Evolutionary conservation across 129 eudicot genomes (phyloP).

Genomic region (Erigeron canadensis): DNA sequence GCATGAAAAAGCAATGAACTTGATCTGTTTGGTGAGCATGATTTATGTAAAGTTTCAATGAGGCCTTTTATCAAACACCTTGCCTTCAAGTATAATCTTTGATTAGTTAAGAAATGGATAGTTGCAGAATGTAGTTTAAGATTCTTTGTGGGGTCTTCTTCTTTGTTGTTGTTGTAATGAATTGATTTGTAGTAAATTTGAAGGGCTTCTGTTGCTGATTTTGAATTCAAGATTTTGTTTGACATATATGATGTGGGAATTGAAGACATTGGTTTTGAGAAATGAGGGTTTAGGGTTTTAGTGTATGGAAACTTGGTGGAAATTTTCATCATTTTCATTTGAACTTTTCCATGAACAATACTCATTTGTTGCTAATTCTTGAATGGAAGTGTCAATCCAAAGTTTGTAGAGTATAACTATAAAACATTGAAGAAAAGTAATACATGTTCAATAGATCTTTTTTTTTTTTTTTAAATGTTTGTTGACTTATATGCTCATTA

Average conservation of each 20-base stretch:
- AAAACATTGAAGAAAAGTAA: too few relatives aligned
- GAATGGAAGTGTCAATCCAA: not conserved
- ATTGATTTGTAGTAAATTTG: constrained; percentile 27
- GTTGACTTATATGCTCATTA: too few relatives aligned
- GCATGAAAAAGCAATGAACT: constrained; percentile 53
- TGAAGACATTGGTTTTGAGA: constrained; percentile 28
- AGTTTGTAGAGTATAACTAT: too few relatives aligned
- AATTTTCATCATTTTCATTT: constrained; percentile 44
- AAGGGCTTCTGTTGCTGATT: constrained; percentile 53
- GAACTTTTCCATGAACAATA: constrained; percentile 33
- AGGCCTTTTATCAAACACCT: constrained; percentile 88
- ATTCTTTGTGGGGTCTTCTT: constrained; percentile 41
- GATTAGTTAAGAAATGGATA: constrained; percentile 42
- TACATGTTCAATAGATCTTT: too few relatives aligned
- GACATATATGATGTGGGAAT: constrained; percentile 33
- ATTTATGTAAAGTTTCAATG: constrained; percentile 47
- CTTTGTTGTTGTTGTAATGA: constrained; percentile 32
- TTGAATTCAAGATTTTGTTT: constrained; percentile 51
- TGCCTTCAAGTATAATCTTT: constrained; percentile 60
- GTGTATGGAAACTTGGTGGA: constrained; percentile 3
- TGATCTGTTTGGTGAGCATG: constrained; percentile 41
- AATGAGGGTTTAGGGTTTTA: constrained; percentile 17
- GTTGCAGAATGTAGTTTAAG: constrained; percentile 60
- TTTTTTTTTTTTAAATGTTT: too few relatives aligned
- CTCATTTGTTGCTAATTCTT: constrained; percentile 26